These are phyloP conservation scores for Agrocybe chaxingu DNA, from an alignment of 768 basidiomycete genomes.

Conservation along the genomic window DNA sequence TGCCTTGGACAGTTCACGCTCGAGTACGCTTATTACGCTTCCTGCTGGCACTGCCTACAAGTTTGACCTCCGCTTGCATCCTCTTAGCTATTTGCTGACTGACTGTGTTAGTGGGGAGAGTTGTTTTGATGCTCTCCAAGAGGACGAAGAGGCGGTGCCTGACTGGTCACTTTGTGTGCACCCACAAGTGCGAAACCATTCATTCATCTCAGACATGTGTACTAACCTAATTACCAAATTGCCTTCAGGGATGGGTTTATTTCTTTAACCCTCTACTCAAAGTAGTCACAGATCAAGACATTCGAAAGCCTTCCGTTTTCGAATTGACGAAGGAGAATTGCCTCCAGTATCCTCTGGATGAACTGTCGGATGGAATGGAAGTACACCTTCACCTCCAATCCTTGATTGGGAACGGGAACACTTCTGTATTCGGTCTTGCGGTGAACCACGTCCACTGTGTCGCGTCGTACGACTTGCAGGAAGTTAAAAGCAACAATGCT, in stretches of 20 bases:
- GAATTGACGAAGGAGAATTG: slow-evolving; percentile 25
- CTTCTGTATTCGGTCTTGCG: slow-evolving; percentile 31
- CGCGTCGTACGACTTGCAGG: slow-evolving; percentile 37
- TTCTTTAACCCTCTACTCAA: slow-evolving; percentile 38
- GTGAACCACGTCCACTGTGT: slow-evolving; percentile 47
- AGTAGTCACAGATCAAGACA: slow-evolving; percentile 48
- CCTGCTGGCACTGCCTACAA: neutral
- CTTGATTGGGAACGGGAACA: slow-evolving; percentile 9
- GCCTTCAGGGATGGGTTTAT: slow-evolving; percentile 47
- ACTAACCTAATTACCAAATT: neutral
- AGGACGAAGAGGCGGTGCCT: slow-evolving; percentile 11
- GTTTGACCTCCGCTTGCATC: neutral
- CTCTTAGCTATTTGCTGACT: neutral
- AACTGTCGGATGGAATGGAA: slow-evolving; percentile 40
- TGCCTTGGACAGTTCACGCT: slow-evolving; percentile 6
- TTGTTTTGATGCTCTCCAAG: slow-evolving; percentile 3
- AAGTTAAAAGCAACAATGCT: slow-evolving; percentile 27
- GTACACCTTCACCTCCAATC: slow-evolving; percentile 34
- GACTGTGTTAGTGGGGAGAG: neutral
- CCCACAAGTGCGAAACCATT: slow-evolving; percentile 24
- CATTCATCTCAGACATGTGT: neutral
- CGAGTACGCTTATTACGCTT: slow-evolving; percentile 9
- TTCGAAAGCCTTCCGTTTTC: slow-evolving; percentile 35
- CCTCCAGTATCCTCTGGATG: slow-evolving; percentile 22
- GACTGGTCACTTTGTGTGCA: slow-evolving; percentile 43